phyloP scores from a whole-genome alignment of 352 stramenopile species.

The Lagenidium giganteum region DNA sequence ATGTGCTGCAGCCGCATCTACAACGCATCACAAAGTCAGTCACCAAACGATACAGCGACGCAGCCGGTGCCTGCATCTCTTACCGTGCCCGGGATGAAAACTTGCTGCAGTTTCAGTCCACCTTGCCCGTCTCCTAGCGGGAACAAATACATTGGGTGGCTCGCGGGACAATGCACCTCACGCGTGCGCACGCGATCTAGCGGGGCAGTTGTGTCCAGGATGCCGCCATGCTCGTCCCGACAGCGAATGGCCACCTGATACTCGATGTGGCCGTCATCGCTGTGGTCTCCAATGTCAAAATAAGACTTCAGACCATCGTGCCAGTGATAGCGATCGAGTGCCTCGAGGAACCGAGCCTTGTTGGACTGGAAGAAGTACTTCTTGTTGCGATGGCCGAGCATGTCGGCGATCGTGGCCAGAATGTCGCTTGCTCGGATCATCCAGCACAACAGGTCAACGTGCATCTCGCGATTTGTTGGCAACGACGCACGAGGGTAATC shows the following conservation, averaged over 20 bases:
- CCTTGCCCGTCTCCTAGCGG: conserved; percentile 75
- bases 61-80: not conserved
- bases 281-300: conserved; percentile 82
- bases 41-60: not conserved
- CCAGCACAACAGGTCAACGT: conserved; percentile 91
- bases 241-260: conserved; percentile 66
- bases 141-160: conserved; percentile 70
- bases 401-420: conserved; percentile 36
- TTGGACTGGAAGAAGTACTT: conserved; percentile 23
- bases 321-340: conserved; percentile 71
- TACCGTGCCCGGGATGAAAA: conserved; percentile 56
- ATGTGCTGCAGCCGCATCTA: conserved; percentile 64
- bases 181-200: conserved; percentile 28
- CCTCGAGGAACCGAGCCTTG: conserved; percentile 27
- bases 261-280: conserved; percentile 60
- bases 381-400: conserved; percentile 26
- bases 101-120: conserved; percentile 64
- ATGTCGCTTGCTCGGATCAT: conserved; percentile 74
- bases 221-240: conserved; percentile 37
- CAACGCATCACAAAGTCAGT: not conserved
- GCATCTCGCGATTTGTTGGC: conserved; percentile 72
- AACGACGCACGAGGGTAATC: conserved; percentile 88
- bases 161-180: conserved; percentile 37
- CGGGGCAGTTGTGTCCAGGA: conserved; percentile 31
- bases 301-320: conserved; percentile 53